These are phyloP conservation scores for Diaporthe eres DNA, from an alignment of 2,329 filamentous ascomycete species.

Conservation along the genomic window DNA sequence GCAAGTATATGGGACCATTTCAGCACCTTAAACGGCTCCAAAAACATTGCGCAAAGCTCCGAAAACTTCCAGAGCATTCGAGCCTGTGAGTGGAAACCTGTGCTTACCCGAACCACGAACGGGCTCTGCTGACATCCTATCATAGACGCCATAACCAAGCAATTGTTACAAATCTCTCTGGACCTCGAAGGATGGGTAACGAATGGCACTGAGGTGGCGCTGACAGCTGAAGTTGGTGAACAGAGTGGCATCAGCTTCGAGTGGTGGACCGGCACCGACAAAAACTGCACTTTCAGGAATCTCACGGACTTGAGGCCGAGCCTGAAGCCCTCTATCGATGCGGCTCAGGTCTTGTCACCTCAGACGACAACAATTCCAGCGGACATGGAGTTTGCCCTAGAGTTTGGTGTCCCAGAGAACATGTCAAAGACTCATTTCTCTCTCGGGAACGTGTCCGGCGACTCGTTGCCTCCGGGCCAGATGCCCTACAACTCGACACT, in stretches of 20 bases:
- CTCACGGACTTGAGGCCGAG: background rate
- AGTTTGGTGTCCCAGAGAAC: background rate
- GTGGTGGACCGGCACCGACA: background rate
- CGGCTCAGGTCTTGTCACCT: background rate
- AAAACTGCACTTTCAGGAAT: background rate
- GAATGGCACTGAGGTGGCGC: background rate
- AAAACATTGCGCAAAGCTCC: background rate
- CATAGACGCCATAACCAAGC: background rate
- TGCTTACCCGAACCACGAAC: fast-evolving
- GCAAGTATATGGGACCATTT: background rate
- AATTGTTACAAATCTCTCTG: background rate
- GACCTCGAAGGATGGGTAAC: background rate
- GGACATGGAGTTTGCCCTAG: background rate
- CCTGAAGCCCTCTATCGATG: background rate
- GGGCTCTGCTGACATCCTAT: background rate
- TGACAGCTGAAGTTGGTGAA: background rate
- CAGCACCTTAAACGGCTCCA: background rate
- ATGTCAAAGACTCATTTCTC: background rate
- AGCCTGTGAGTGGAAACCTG: background rate
- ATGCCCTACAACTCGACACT: background rate
- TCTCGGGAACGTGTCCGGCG: background rate
- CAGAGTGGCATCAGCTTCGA: background rate
- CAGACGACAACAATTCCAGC: background rate
- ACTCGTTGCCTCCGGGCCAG: background rate
- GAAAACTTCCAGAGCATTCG: background rate